Evolutionary conservation across 331 rosid species (phyloP), one percentile per base, ranked within the genome.

Genomic region (Rhamnella rubrinervis): DNA sequence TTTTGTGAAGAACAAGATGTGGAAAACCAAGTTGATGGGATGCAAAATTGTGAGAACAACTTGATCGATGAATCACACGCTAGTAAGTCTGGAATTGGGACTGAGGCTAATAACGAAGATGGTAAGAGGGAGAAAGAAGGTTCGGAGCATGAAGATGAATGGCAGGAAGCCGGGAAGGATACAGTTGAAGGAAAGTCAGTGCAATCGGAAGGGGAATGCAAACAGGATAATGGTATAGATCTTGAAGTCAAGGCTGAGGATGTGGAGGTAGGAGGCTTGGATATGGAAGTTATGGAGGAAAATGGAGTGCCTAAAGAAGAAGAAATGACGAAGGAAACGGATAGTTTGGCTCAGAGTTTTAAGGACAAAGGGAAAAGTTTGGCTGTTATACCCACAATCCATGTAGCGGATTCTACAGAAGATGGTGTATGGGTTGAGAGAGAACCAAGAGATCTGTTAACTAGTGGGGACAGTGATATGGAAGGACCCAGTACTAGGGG

Each of bases 401-500:
- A 76, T 80, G 82, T 76, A 58, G 80, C 47, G 3, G 84, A 79
- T 76, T 76, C 90, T 67, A 71, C 82, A 17, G 84, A 80, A 56
- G 82, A 82, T 73, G 87, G 80, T n/a, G 65, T 58, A 23, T 85
- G 95, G 91, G 72, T 31, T 61, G 88, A 71, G 10, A 83, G 86
- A 76, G 90, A 86, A 47, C 73, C 78, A 10, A 82, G 83, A 79
- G 87, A 85, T 65, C 71, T 80, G 5, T 44, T 82, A 4, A 59
- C 68, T 41, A 66, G 88, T 58, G 37, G 77, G 75, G 84, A 67
- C 44, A 86, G 72, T 81, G 89, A 71, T 56, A 81, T 80, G 85
- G 98, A 90, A 82, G 96, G 96, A 26, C 97, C 95, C 11, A 91
- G 96, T 71, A 84, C 86, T 8, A 89, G 95, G 78, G 97, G 91